Evolutionary conservation across 257 asterid species (phyloP).

Genomic region (Rubia yunnanensis): DNA sequence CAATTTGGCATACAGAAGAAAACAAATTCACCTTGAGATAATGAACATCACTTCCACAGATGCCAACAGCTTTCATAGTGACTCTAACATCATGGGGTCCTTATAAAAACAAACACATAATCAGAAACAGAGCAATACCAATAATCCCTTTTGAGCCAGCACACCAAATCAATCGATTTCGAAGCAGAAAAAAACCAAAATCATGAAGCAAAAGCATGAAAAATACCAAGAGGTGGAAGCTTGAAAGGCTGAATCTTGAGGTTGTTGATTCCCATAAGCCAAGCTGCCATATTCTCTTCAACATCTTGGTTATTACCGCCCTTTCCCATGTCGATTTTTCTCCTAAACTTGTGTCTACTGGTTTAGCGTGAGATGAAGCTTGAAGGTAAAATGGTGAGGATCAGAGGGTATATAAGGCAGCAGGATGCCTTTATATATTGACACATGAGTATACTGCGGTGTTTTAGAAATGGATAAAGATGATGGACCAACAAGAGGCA

Average conservation of each 20-base stretch:
- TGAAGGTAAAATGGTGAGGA: not conserved
- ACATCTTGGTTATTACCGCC: constrained; percentile 39
- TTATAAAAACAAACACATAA: constrained; percentile 10
- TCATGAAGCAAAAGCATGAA: not conserved
- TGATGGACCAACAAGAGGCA: not conserved
- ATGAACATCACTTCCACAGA: constrained; percentile 99
- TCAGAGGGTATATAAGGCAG: not conserved
- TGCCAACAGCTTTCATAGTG: constrained; percentile 95
- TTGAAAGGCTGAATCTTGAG: constrained; percentile 89
- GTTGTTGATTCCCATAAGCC: constrained; percentile 81
- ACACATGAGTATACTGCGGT: too few relatives aligned
- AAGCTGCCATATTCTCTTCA: constrained; percentile 91
- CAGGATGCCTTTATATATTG: not conserved
- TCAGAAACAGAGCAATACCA: not conserved
- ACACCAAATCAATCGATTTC: not conserved
- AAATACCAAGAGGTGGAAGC: constrained; percentile 76
- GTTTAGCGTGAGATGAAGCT: constrained; percentile 3
- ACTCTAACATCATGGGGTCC: constrained; percentile 92
- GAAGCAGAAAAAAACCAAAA: too few relatives aligned
- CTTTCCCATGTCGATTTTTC: constrained; percentile 45
- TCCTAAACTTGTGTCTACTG: not conserved
- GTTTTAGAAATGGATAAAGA: not conserved
- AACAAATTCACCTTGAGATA: constrained; percentile 60
- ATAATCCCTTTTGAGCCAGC: not conserved
- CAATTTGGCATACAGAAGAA: not conserved